Percentiles rank a stretch among this genome's conserved stretches.
These are phyloP conservation scores for Neofusicoccum umdonicola DNA, from an alignment of 2,329 filamentous ascomycete genomes.

Conservation along the genomic window DNA sequence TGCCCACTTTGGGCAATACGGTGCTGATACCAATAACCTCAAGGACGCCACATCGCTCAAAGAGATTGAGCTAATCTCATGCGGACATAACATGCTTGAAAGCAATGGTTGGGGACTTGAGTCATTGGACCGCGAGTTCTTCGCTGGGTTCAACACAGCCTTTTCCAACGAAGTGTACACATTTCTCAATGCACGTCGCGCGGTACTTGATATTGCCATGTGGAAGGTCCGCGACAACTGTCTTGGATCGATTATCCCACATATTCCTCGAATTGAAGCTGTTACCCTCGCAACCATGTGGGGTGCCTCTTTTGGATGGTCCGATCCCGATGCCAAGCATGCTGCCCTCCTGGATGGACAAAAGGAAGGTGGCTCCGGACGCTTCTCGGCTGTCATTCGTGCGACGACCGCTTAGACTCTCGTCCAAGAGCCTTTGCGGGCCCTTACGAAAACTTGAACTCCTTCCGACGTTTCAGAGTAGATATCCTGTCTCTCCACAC, in stretches of 20 bases:
- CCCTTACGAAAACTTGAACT: background rate
- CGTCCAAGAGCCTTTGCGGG: too few relatives aligned
- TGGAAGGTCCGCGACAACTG: constrained; percentile 34
- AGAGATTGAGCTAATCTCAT: constrained; percentile 56
- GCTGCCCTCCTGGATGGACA: constrained; percentile 43
- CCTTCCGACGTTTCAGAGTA: too few relatives aligned
- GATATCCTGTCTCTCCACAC: too few relatives aligned
- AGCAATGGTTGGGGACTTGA: constrained; percentile 32
- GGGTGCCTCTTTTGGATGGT: constrained; percentile 32
- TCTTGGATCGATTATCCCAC: constrained; percentile 41
- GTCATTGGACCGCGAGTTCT: constrained; percentile 27
- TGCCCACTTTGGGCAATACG: constrained; percentile 42
- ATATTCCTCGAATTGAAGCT: constrained; percentile 31
- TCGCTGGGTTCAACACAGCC: constrained; percentile 20
- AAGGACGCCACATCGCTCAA: constrained; percentile 34
- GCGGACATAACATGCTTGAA: constrained; percentile 50
- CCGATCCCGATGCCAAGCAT: constrained; percentile 30
- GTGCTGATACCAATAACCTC: constrained; percentile 33
- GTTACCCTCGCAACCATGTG: constrained; percentile 34
- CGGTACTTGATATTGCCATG: constrained; percentile 36
- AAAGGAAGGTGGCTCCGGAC: constrained; percentile 40
- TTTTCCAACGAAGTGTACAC: constrained; percentile 24
- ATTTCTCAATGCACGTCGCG: constrained; percentile 22
- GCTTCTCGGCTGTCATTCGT: constrained; percentile 33
- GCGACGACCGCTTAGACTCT: background rate